A percentile compares a stretch with the other conserved stretches of the same genome.
phyloP scores from a whole-genome alignment of 2,329 filamentous ascomycete species.

The Beauveria medogensis region DNA sequence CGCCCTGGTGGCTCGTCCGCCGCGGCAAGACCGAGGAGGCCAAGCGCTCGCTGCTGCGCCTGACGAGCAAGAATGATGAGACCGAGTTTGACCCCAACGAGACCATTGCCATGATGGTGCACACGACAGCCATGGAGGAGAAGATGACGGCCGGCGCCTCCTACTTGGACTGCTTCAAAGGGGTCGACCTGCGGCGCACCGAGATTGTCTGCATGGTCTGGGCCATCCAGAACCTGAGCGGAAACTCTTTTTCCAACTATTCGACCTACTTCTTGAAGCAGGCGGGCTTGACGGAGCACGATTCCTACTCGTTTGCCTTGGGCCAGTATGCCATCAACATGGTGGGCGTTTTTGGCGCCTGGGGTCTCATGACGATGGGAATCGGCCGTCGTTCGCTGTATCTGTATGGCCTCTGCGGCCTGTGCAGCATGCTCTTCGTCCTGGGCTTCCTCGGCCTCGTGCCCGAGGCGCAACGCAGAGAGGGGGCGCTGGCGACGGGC shows the following conservation, averaged over 20 bases:
- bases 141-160: constrained; percentile 64
- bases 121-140: constrained; percentile 75
- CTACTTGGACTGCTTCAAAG: constrained; percentile 79
- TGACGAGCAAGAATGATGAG: constrained; percentile 55
- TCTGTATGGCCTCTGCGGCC: constrained; percentile 63
- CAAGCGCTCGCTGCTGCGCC: constrained; percentile 55
- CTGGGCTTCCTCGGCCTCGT: constrained; percentile 79
- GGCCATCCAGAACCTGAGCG: constrained; percentile 56
- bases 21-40: constrained; percentile 56
- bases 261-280: constrained; percentile 56
- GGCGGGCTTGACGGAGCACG: constrained; percentile 43
- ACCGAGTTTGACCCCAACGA: constrained; percentile 74
- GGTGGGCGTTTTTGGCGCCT: constrained; percentile 72
- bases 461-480: constrained; percentile 46
- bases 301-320: constrained; percentile 52
- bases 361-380: constrained; percentile 68
- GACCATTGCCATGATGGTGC: constrained; percentile 86
- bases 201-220: constrained; percentile 59
- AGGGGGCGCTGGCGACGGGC: constrained; percentile 69
- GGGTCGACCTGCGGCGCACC: constrained; percentile 68
- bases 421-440: constrained; percentile 70
- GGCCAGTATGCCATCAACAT: constrained; percentile 66
- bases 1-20: constrained; percentile 70
- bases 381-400: constrained; percentile 71
- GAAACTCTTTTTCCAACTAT: constrained; percentile 58